Conservation (phyloP, 2,329 filamentous ascomycete species). For the Xylaria sp. region DNA sequence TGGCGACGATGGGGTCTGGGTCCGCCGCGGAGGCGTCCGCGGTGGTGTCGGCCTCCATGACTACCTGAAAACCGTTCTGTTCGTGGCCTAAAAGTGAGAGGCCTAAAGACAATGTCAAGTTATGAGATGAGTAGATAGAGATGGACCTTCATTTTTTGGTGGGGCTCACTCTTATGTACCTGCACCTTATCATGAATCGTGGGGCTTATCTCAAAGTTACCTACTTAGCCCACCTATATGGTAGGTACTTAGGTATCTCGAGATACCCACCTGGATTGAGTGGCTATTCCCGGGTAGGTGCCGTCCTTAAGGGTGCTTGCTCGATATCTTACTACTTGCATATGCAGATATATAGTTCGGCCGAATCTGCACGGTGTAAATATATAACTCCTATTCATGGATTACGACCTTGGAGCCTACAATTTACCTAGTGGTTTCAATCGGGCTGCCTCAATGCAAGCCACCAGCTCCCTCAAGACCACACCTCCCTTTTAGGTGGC, state of each 20-base stretch:
- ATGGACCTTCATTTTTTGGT: slow-evolving; percentile 17
- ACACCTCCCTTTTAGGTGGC: no score
- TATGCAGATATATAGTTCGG: no score
- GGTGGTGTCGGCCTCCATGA: slow-evolving; percentile 38
- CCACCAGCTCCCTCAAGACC: not conserved
- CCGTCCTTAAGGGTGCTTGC: not conserved
- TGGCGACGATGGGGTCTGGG: slow-evolving; percentile 75
- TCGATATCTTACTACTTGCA: no score
- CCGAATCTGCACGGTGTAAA: no score
- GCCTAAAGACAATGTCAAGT: not conserved
- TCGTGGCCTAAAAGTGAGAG: not conserved
- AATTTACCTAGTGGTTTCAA: no score
- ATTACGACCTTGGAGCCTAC: no score
- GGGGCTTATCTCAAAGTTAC: slow-evolving; percentile 23
- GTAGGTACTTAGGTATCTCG: not conserved
- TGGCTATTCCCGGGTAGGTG: not conserved
- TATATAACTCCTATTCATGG: no score
- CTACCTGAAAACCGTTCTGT: not conserved
- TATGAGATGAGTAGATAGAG: not conserved
- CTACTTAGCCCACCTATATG: not conserved
- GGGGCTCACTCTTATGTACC: slow-evolving; percentile 11
- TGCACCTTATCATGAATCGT: slow-evolving; percentile 22
- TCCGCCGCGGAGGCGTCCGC: slow-evolving; percentile 49
- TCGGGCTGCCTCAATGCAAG: not conserved
- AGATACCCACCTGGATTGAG: not conserved